phyloP scores from a whole-genome alignment of 2,329 filamentous ascomycete species.

The Xenoacremonium recifei region DNA sequence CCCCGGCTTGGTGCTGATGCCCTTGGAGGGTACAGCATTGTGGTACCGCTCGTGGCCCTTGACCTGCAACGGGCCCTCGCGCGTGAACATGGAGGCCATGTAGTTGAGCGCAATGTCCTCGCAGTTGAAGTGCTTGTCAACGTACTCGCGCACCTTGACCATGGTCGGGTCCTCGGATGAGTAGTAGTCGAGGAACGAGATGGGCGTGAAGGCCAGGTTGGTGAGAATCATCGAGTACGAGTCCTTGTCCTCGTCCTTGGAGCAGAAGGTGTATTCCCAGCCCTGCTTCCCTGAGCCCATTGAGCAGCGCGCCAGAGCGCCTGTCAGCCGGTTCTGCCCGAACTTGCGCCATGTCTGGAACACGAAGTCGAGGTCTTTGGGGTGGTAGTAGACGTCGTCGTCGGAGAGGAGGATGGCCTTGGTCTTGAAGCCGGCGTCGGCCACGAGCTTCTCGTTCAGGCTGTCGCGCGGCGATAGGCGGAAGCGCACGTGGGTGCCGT shows the following conservation, averaged over 20 bases:
- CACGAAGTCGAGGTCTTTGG: constrained; percentile 37
- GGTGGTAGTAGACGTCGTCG: constrained; percentile 39
- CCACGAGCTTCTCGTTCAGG: constrained; percentile 37
- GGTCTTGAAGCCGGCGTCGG: constrained; percentile 35
- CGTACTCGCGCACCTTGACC: constrained; percentile 32
- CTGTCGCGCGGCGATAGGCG: constrained; percentile 32
- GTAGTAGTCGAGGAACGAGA: constrained; percentile 39
- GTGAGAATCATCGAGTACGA: constrained; percentile 37
- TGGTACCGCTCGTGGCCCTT: constrained; percentile 31
- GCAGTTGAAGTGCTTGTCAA: constrained; percentile 39
- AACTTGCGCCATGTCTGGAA: constrained; percentile 41
- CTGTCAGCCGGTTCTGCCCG: constrained; percentile 32
- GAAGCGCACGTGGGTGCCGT: constrained; percentile 33
- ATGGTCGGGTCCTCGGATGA: constrained; percentile 32
- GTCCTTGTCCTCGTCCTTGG: constrained; percentile 19
- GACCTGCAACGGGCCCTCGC: constrained; percentile 34
- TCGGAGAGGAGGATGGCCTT: constrained; percentile 39
- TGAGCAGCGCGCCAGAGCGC: constrained; percentile 37
- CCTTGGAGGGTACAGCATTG: constrained; percentile 29
- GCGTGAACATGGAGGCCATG: constrained; percentile 32
- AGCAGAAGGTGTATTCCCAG: constrained; percentile 34
- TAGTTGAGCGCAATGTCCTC: constrained; percentile 41
- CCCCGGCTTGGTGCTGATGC: constrained; percentile 33
- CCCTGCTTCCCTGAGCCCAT: constrained; percentile 20
- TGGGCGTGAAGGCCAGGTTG: constrained; percentile 36